Evolutionary conservation across 129 eudicot species (phyloP), one percentile per base, ranked within the genome.

Genomic region (Chrysanthemum seticuspe): DNA sequence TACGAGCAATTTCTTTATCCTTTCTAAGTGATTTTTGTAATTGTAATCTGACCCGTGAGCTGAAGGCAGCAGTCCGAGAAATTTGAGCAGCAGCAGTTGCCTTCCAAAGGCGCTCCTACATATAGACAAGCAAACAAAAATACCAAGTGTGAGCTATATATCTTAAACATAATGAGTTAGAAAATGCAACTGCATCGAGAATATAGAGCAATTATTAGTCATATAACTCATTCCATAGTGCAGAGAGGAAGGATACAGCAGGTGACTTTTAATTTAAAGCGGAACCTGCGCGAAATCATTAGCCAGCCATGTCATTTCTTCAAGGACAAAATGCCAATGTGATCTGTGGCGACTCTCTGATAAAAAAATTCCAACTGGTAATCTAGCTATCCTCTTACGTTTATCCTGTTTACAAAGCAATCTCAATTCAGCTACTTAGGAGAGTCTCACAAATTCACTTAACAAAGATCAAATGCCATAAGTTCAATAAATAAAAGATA

Each of bases 261-360:
- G 13, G 62, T 72, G 16, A 18, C 6, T 31, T 65, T 52, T 7
- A 59, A 10, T 54, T 31, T 6, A 19, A 25, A 70, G 66, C 18
- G 72, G 79, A 66, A 94, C 99, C 97, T 95, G 99, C 9, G 97
- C 89, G 82, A 95, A 95, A 82, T 95, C 99, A 85, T 95, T 95
- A 51, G 99, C 99, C 74, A 95, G 45, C 99, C 99, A 95, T 58
- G 88, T 75, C 96, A 95, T 95, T 74, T 95, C 99, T 72, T 90
- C 97, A 44, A 95, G 88, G 15, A 95, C 97, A 85, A 84, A 88
- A 79, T 83, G 85, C 99, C 99, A 88, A 16, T 95, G 96, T 77
- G 96, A 84, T 83, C 77, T 86, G 10, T 44, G 85, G 57, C 76
- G 75, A 67, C 49, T 70, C 60, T 81, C 86, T 11, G 16, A 36